phyloP scores from a whole-genome alignment of 2,329 filamentous ascomycete genomes.

The Talaromyces pinophilus region DNA sequence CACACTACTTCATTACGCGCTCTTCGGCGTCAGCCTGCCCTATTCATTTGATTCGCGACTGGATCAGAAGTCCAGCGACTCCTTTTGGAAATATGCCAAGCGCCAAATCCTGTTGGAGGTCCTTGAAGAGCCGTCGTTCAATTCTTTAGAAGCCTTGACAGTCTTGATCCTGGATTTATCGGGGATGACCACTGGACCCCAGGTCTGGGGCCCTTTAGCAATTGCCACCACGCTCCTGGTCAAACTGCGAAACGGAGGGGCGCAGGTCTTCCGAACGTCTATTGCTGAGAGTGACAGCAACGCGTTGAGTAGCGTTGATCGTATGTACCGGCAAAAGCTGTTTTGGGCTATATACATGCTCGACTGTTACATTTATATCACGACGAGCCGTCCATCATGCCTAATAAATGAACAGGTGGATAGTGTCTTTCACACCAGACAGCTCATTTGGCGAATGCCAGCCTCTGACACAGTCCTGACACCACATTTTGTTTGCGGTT shows the following conservation, averaged over 20 bases:
- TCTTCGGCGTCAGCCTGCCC: neutral
- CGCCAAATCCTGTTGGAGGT: neutral
- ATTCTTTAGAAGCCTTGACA: neutral
- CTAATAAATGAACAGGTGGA: neutral
- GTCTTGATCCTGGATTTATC: neutral
- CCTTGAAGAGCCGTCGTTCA: neutral
- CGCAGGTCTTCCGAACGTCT: neutral
- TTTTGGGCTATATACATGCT: neutral
- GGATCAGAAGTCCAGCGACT: conserved; percentile 3
- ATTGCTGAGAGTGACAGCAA: neutral
- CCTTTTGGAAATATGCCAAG: neutral
- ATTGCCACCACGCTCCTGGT: neutral
- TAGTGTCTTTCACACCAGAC: neutral
- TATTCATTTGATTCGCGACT: neutral
- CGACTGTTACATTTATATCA: neutral
- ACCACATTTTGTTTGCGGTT: neutral
- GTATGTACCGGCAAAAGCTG: neutral
- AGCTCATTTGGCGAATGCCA: neutral
- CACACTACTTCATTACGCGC: neutral
- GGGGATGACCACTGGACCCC: neutral
- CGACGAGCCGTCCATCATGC: neutral
- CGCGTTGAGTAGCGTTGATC: neutral
- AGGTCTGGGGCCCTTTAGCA: neutral
- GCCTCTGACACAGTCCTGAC: neutral
- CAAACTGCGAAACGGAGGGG: neutral